Percentiles rank a stretch among this genome's conserved stretches.
phyloP scores from a whole-genome alignment of 352 stramenopile genomes.

The Discostella stelligera region DNA sequence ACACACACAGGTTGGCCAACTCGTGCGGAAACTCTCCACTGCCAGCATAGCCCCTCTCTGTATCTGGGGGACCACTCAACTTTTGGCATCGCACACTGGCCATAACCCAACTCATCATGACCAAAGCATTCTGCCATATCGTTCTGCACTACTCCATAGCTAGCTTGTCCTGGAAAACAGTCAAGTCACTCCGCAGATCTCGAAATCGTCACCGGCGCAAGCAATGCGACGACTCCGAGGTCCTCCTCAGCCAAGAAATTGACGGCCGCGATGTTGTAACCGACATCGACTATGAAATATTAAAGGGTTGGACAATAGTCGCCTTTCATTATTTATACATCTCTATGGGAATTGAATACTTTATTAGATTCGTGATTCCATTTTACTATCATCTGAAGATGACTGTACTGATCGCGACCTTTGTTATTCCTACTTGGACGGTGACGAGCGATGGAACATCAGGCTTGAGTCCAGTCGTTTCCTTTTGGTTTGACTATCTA shows the following conservation, averaged over 20 bases:
- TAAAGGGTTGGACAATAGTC: constrained; percentile 45
- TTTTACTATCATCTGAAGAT: constrained; percentile 56
- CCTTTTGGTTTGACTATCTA: constrained; percentile 39
- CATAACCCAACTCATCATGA: constrained; percentile 13
- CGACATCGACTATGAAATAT: constrained; percentile 41
- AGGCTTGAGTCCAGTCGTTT: constrained; percentile 32
- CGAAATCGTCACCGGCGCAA: constrained; percentile 2
- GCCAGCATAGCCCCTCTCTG: too few species aligned
- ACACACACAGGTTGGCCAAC: too few species aligned
- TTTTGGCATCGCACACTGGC: too few species aligned
- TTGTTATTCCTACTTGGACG: constrained; percentile 25
- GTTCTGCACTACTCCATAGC: constrained; percentile 45
- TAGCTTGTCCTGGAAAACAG: constrained; percentile 48
- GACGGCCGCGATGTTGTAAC: constrained; percentile 10
- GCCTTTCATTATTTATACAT: constrained; percentile 45
- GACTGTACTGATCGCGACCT: constrained; percentile 28
- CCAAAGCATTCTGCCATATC: constrained; percentile 29
- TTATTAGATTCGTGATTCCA: constrained; percentile 36
- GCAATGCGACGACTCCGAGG: background rate
- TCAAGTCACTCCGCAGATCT: constrained; percentile 46
- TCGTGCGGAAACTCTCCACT: too few species aligned
- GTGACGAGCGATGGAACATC: background rate
- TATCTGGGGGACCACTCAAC: too few species aligned
- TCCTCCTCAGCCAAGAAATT: background rate
- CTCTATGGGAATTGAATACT: constrained; percentile 28